Evolutionary conservation across 2,329 filamentous ascomycete genomes (phyloP).

Genomic region (Huntiella omanensis): DNA sequence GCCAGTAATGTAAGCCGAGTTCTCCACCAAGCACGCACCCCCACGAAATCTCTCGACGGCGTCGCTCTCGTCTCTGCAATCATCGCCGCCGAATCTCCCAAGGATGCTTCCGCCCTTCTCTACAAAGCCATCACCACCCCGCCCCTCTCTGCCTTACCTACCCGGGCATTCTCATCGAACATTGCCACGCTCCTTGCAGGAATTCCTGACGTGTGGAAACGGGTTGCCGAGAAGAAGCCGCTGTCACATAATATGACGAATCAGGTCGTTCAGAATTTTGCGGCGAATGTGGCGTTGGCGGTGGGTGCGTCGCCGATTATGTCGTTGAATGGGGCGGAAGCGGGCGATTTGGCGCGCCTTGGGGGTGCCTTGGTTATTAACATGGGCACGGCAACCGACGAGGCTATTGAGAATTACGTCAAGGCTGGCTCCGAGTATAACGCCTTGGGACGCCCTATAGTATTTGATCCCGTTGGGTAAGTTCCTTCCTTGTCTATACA

Average conservation of each 20-base stretch:
- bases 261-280: slow-evolving; percentile 79
- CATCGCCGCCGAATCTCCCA: slow-evolving; percentile 51
- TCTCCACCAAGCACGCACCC: slow-evolving; percentile 43
- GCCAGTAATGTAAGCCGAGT: slow-evolving; percentile 55
- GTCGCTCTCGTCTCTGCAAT: slow-evolving; percentile 83
- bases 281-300: slow-evolving; percentile 72
- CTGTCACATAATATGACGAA: slow-evolving; percentile 97
- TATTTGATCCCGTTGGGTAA: slow-evolving; percentile 77
- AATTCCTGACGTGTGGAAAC: slow-evolving; percentile 30
- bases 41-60: slow-evolving; percentile 49
- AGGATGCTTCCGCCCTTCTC: slow-evolving; percentile 41
- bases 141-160: slow-evolving; percentile 15
- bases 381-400: slow-evolving; percentile 78
- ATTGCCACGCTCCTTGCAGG: slow-evolving; percentile 5
- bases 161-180: no score
- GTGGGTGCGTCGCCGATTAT: slow-evolving; percentile 86
- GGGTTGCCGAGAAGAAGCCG: slow-evolving; percentile 44
- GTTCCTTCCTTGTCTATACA: slow-evolving; percentile 14
- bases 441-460: slow-evolving; percentile 48
- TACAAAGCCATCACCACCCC: slow-evolving; percentile 28
- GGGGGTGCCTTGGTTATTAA: slow-evolving; percentile 74
- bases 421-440: slow-evolving; percentile 72
- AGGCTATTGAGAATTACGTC: slow-evolving; percentile 51
- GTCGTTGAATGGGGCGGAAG: slow-evolving; percentile 74
- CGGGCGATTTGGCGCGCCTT: slow-evolving; percentile 56